Evolutionary conservation across 306 rosid genomes (phyloP).

Genomic region (Vigna angularis): DNA sequence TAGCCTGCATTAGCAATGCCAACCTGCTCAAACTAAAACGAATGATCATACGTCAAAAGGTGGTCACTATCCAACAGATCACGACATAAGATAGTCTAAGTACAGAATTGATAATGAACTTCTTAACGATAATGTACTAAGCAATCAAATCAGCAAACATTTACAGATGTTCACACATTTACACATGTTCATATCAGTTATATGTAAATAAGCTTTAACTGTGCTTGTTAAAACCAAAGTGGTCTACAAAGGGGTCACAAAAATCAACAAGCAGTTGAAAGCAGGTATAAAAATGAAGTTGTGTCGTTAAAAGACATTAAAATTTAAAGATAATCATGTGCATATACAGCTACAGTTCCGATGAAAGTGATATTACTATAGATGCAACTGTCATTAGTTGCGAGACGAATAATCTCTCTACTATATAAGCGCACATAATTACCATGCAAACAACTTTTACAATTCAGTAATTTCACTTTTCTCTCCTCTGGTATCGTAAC

Average conservation of each 20-base stretch:
- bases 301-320: background rate
- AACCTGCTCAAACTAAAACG: constrained; percentile 59
- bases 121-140: constrained; percentile 16
- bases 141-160: constrained; percentile 16
- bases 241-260: background rate
- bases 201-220: background rate
- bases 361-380: background rate
- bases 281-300: background rate
- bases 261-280: constrained; percentile 1
- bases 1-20: constrained; percentile 47
- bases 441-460: background rate
- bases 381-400: background rate
- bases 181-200: background rate
- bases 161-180: constrained; percentile 13
- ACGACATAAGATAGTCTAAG: constrained; percentile 10
- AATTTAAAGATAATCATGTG: constrained; percentile 20
- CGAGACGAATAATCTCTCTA: background rate
- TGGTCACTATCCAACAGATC: background rate
- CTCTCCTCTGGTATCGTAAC: background rate
- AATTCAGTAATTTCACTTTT: background rate
- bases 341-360: constrained; percentile 23
- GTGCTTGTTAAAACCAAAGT: constrained; percentile 21
- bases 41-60: constrained; percentile 26
- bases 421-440: background rate
- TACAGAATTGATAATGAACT: constrained; percentile 1